Base-by-base conservation (phyloP, 1,284 basidiomycete species). In the Pseudozyma sp. region DNA sequence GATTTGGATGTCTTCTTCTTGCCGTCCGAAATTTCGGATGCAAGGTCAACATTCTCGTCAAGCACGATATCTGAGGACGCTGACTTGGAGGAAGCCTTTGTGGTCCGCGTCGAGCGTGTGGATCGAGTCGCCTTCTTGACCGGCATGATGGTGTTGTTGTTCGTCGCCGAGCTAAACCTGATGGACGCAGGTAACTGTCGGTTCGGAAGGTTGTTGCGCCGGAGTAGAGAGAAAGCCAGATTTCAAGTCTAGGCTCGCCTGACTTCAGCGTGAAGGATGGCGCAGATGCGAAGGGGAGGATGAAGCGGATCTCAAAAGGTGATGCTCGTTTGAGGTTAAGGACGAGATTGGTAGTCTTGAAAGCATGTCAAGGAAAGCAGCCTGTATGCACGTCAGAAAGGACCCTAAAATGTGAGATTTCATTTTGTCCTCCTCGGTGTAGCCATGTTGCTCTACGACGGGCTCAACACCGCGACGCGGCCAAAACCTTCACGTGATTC, bases 391-490 rank as follows among this genome's bases (percentile, higher is more conserved):
- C 25, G 25, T 31, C 36, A 18, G 47, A 19, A 35, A 48, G 36
- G 25, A 34, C 36, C 36, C 31, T 4, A 58, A 58, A 49, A 36
- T 51, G 43, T 63, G 6, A 63, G 49, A 63, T 63, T 55, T 40
- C 35, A 14, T 25, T n/a, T 52, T 59, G 50, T 16, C 39, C 19
- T 11, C 34, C 38, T 52, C 44, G 59, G 48, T 39, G 34, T 35
- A 43, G 39, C 25, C 12, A 50, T 7, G n/a, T 16, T 49, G 48
- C 36, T 35, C 31, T 34, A 1, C 35, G 3, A 18, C 34, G 21
- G 49, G 49, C 39, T 16, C 62, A 74, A 74, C 66, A 74, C 71
- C 71, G 71, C 66, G 71, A 69, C 71, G 71, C 66, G 66, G 62
- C 49, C 39, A 18, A 45, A 34, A 7, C 43, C 51, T 67, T 72